Evolutionary conservation across 139 green algal species (phyloP).

Genomic region (Coccomyxa sp.): DNA sequence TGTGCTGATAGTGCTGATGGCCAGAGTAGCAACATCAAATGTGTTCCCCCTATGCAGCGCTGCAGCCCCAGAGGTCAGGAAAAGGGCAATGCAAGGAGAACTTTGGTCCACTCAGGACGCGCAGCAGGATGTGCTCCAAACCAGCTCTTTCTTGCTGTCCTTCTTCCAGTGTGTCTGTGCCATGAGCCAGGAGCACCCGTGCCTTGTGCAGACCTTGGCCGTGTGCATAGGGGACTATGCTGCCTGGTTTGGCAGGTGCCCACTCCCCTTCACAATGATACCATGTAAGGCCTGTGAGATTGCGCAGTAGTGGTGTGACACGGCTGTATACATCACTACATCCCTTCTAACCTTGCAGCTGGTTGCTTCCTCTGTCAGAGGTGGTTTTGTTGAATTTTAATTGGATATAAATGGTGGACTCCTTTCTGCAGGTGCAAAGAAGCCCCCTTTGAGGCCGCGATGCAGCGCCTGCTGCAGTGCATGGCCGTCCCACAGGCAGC

Average conservation of each 20-base stretch:
- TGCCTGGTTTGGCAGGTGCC: slow-evolving; percentile 9
- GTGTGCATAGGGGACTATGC: slow-evolving; percentile 10
- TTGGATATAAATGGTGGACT: too few relatives aligned
- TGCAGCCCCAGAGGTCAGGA: not conserved
- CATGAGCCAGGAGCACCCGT: not conserved
- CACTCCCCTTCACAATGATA: too few relatives aligned
- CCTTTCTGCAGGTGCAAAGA: not conserved
- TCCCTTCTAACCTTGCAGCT: too few relatives aligned
- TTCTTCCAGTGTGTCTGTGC: slow-evolving; percentile 3
- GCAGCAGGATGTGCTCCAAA: not conserved
- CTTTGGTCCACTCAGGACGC: not conserved
- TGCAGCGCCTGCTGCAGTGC: slow-evolving; percentile 8
- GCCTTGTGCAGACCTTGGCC: not conserved
- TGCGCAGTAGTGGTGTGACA: too few relatives aligned
- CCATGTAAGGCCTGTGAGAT: too few relatives aligned
- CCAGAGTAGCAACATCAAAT: not conserved
- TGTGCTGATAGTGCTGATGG: not conserved
- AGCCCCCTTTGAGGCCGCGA: slow-evolving; percentile 13
- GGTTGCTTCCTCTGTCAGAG: too few relatives aligned
- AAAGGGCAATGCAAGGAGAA: not conserved
- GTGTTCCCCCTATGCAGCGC: slow-evolving; percentile 4
- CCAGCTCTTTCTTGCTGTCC: not conserved
- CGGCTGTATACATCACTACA: too few relatives aligned
- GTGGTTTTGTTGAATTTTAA: too few relatives aligned
- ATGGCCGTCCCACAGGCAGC: slow-evolving; percentile 3